These are phyloP conservation scores for Didymellaceae sp. DNA, from an alignment of 2,329 filamentous ascomycete species.

Conservation along the genomic window DNA sequence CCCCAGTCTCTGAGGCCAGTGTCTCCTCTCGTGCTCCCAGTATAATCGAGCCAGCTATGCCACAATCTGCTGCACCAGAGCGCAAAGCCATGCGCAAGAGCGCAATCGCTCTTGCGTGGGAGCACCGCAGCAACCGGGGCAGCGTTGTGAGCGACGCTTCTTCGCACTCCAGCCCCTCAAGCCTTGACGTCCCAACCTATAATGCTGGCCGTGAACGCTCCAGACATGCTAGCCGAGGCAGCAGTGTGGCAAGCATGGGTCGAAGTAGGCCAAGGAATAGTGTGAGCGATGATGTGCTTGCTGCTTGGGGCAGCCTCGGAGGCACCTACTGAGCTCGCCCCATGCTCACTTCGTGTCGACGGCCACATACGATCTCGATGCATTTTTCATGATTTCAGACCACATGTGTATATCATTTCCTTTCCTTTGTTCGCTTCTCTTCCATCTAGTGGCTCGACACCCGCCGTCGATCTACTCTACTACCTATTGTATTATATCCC, in stretches of 20 bases:
- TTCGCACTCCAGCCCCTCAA: constrained; percentile 14
- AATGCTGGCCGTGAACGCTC: constrained; percentile 12
- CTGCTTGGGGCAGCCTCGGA: constrained; percentile 56
- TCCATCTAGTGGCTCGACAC: constrained; percentile 2
- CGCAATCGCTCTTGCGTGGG: background rate
- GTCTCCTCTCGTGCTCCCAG: constrained; percentile 29
- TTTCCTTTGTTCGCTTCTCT: background rate
- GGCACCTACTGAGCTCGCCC: constrained; percentile 37
- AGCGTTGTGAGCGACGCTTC: constrained; percentile 28
- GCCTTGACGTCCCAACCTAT: constrained; percentile 7
- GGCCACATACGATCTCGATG: background rate
- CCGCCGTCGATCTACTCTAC: background rate
- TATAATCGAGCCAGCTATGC: constrained; percentile 24
- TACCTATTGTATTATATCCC: background rate
- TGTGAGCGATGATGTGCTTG: constrained; percentile 55
- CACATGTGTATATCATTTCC: background rate
- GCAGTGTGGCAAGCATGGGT: constrained; percentile 32
- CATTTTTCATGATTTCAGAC: background rate
- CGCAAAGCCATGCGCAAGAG: constrained; percentile 1
- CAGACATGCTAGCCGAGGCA: constrained; percentile 29
- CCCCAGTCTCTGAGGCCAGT: constrained; percentile 31
- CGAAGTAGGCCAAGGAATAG: constrained; percentile 40
- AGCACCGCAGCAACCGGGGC: constrained; percentile 27
- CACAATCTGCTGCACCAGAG: constrained; percentile 3
- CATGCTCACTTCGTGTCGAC: background rate